phyloP scores from a whole-genome alignment of 768 basidiomycete genomes.

The Termitomyces sp. region DNA sequence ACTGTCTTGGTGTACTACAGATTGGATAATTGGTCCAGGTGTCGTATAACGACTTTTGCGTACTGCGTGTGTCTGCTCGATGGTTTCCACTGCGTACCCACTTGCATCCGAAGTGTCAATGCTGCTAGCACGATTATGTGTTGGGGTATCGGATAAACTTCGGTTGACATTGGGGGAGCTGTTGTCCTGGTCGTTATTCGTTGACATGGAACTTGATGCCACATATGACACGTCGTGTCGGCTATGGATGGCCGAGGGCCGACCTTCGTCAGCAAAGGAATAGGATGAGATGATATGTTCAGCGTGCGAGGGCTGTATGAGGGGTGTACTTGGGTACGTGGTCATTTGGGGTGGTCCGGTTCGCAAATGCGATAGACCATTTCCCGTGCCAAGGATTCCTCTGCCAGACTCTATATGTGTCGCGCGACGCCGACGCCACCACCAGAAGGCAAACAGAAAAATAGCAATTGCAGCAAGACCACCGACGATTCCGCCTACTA shows the following conservation, averaged over 20 bases:
- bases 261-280: neutral
- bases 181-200: neutral
- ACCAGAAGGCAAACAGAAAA: slow-evolving; percentile 2
- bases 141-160: neutral
- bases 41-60: neutral
- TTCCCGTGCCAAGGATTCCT: neutral
- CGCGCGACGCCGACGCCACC: neutral
- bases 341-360: neutral
- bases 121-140: neutral
- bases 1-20: slow-evolving; percentile 7
- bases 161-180: neutral
- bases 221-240: neutral
- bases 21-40: neutral
- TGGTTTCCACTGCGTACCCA: neutral
- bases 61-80: neutral
- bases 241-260: neutral
- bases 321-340: neutral
- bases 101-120: neutral
- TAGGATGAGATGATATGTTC: neutral
- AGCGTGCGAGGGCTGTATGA: neutral
- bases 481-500: slow-evolving; percentile 10
- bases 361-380: neutral
- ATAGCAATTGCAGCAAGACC: neutral
- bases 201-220: neutral
- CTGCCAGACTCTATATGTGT: neutral